These are phyloP conservation scores for Apocynum venetum DNA, from an alignment of 257 asterid species.

Conservation along the genomic window DNA sequence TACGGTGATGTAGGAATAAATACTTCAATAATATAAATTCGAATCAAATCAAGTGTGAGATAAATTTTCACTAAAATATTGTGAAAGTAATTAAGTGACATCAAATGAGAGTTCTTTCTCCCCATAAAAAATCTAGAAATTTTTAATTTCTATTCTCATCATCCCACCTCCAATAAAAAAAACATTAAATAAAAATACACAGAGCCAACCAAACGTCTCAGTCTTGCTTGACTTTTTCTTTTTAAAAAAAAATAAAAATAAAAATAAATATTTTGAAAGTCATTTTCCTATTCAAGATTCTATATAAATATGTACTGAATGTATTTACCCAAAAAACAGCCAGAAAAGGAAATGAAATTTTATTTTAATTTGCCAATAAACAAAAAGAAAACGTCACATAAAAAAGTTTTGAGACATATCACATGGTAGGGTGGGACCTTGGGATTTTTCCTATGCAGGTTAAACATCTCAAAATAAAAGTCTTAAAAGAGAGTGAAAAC, in stretches of 20 bases:
- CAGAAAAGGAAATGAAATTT: not conserved
- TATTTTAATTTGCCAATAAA: not conserved
- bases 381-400: not conserved
- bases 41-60: no score
- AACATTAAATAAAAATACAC: no score
- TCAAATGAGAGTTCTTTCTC: no score
- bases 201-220: not conserved
- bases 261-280: not conserved
- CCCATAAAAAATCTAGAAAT: no score
- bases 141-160: no score
- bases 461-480: slow-evolving; percentile 1
- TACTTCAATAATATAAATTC: no score
- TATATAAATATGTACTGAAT: not conserved
- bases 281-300: not conserved
- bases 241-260: not conserved
- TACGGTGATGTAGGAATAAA: no score
- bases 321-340: not conserved
- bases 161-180: no score
- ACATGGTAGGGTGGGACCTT: not conserved
- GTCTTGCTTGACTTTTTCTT: not conserved
- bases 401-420: slow-evolving; percentile 1
- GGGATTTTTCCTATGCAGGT: not conserved
- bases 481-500: not conserved
- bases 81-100: no score
- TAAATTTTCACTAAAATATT: no score